Conservation (phyloP, 305 asterid genomes). For the Fraxinus sp. region DNA sequence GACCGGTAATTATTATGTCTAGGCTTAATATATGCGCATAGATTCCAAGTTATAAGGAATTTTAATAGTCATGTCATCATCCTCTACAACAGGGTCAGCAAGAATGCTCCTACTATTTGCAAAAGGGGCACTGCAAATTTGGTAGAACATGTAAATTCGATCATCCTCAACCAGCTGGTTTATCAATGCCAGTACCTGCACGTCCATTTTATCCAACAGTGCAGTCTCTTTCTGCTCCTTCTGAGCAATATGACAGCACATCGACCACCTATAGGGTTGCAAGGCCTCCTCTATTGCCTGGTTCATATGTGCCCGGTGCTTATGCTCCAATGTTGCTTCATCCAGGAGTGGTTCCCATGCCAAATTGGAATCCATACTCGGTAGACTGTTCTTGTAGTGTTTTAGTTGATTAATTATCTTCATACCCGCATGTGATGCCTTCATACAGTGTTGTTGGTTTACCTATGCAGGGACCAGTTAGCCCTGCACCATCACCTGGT, state of each 20-base stretch:
- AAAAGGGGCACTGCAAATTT: slow-evolving; percentile 96
- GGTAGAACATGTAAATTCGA: slow-evolving; percentile 86
- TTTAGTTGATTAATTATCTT: neutral
- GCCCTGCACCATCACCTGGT: slow-evolving; percentile 66
- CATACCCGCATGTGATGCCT: neutral
- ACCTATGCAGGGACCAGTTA: slow-evolving; percentile 58
- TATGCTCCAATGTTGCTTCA: slow-evolving; percentile 75
- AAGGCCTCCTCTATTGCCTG: slow-evolving; percentile 73
- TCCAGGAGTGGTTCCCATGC: slow-evolving; percentile 69
- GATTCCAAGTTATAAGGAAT: slow-evolving; percentile 1
- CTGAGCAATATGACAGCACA: slow-evolving; percentile 53
- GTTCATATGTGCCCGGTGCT: slow-evolving; percentile 66
- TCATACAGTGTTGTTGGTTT: slow-evolving; percentile 21
- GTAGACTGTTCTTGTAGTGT: slow-evolving; percentile 29
- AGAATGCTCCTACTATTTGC: slow-evolving; percentile 97
- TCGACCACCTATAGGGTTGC: slow-evolving; percentile 53
- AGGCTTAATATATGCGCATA: neutral
- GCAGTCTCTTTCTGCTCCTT: slow-evolving; percentile 70
- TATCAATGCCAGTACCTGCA: slow-evolving; percentile 70
- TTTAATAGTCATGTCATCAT: slow-evolving; percentile 5
- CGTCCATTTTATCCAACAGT: slow-evolving; percentile 83
- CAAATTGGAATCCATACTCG: slow-evolving; percentile 75
- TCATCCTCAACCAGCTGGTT: slow-evolving; percentile 81
- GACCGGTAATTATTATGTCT: slow-evolving; percentile 52
- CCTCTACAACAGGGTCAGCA: slow-evolving; percentile 64